Evolutionary conservation across 225 moss, liverwort and hornwort species (phyloP).

Genomic region (Polytrichum formosum): DNA sequence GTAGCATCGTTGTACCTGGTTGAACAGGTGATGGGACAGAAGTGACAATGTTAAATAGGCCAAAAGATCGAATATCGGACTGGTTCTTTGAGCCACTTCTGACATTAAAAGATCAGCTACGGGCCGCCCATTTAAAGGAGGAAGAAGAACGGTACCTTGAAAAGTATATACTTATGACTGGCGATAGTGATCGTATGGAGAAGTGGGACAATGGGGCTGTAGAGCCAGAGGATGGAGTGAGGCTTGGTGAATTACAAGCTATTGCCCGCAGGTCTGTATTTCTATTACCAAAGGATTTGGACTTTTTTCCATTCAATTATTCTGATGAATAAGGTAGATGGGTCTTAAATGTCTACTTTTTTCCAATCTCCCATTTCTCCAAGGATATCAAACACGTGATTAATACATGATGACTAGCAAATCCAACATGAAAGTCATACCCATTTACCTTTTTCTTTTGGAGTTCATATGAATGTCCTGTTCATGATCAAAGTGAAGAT

Average conservation of each 20-base stretch:
- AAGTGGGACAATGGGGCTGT: conserved; percentile 43
- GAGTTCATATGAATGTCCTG: too few relatives aligned
- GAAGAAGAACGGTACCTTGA: conserved; percentile 39
- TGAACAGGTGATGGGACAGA: conserved; percentile 49
- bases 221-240: conserved; percentile 42
- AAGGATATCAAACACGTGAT: too few relatives aligned
- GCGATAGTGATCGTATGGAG: conserved; percentile 32
- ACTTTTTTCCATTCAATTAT: not conserved
- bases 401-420: too few relatives aligned
- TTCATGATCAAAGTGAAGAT: too few relatives aligned
- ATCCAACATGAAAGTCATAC: too few relatives aligned
- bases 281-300: not conserved
- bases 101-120: conserved; percentile 39
- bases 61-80: conserved; percentile 40
- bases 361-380: too few relatives aligned
- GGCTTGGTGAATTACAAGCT: conserved; percentile 51
- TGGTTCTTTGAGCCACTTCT: conserved; percentile 59
- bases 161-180: conserved; percentile 39
- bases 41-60: conserved; percentile 42
- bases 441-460: too few relatives aligned
- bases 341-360: too few relatives aligned
- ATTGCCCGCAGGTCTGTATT: conserved; percentile 42
- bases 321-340: too few relatives aligned
- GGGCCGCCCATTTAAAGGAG: conserved; percentile 30
- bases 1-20: too few relatives aligned